phyloP scores from a whole-genome alignment of 345 rosid genomes.

The Populus simonii region DNA sequence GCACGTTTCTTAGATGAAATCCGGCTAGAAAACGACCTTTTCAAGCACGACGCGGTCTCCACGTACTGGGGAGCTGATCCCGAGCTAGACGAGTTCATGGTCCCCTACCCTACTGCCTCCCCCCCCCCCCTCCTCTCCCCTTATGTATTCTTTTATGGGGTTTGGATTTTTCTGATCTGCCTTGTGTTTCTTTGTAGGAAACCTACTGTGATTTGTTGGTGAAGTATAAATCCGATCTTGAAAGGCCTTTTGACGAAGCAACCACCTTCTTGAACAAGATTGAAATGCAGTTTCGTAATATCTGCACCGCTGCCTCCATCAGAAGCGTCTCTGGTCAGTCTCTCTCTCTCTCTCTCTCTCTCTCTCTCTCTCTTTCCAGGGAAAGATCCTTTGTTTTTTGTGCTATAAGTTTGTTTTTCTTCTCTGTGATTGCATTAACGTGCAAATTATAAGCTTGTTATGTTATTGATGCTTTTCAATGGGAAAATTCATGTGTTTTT shows the following conservation, averaged over 20 bases:
- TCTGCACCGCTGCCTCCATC: conserved; percentile 58
- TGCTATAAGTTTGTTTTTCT: conserved; percentile 16
- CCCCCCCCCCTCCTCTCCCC: neutral
- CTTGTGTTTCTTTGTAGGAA: conserved; percentile 40
- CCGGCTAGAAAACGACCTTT: conserved; percentile 44
- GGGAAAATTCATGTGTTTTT: conserved; percentile 13
- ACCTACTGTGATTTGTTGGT: conserved; percentile 68
- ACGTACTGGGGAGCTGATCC: conserved; percentile 73
- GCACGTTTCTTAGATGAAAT: conserved; percentile 64
- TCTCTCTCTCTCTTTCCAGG: conserved; percentile 1
- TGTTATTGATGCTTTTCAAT: conserved; percentile 15
- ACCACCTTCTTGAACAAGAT: conserved; percentile 66
- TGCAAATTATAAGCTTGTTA: neutral
- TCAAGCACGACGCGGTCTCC: conserved; percentile 38
- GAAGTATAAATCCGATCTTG: conserved; percentile 84
- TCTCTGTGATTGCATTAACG: conserved; percentile 17
- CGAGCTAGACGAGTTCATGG: conserved; percentile 98
- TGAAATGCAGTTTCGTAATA: conserved; percentile 82
- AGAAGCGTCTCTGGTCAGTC: conserved; percentile 50
- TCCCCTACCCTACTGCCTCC: conserved; percentile 11
- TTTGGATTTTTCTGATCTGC: neutral
- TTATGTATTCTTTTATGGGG: neutral
- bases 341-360: conserved; percentile 12
- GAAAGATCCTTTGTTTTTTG: conserved; percentile 27
- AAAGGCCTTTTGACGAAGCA: conserved; percentile 88